Evolutionary conservation across 768 basidiomycete genomes (phyloP).

Genomic region (Boletellus ananas): DNA sequence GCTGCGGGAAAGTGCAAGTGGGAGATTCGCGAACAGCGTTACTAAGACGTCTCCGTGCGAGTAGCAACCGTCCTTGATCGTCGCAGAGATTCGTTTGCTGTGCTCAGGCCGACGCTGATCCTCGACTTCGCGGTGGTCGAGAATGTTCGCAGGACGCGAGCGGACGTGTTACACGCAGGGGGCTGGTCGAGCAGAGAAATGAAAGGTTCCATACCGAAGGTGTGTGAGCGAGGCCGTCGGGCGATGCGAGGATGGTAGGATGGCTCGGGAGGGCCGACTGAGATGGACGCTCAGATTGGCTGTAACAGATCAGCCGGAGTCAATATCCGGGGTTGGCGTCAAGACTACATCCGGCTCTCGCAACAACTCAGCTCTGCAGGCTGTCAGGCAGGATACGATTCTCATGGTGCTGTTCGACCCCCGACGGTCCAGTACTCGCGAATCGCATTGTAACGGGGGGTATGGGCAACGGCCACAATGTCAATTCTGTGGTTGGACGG

Average conservation of each 20-base stretch:
- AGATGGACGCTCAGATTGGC: slow-evolving; percentile 17
- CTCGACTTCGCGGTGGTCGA: slow-evolving; percentile 8
- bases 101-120: slow-evolving; percentile 32
- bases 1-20: slow-evolving; percentile 20
- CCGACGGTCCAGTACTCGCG: slow-evolving; percentile 9
- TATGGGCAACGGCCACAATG: slow-evolving; percentile 16
- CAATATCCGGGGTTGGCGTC: slow-evolving; percentile 6
- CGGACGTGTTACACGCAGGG: slow-evolving; percentile 9
- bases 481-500: slow-evolving; percentile 17
- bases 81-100: slow-evolving; percentile 31
- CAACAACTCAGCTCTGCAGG: slow-evolving; percentile 1
- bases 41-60: slow-evolving; percentile 23
- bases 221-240: slow-evolving; percentile 12
- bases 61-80: slow-evolving; percentile 32
- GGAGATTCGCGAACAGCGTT: slow-evolving; percentile 27
- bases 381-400: slow-evolving; percentile 8
- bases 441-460: slow-evolving; percentile 17
- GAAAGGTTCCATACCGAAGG: slow-evolving; percentile 19
- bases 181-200: slow-evolving; percentile 12
- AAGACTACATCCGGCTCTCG: slow-evolving; percentile 1
- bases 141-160: slow-evolving; percentile 9
- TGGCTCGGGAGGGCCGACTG: slow-evolving; percentile 5
- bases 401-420: slow-evolving; percentile 13
- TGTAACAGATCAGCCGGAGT: slow-evolving; percentile 29
- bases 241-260: slow-evolving; percentile 5